phyloP scores from a whole-genome alignment of 1,139 yeast species.

The Lizanozyma gosingica region DNA sequence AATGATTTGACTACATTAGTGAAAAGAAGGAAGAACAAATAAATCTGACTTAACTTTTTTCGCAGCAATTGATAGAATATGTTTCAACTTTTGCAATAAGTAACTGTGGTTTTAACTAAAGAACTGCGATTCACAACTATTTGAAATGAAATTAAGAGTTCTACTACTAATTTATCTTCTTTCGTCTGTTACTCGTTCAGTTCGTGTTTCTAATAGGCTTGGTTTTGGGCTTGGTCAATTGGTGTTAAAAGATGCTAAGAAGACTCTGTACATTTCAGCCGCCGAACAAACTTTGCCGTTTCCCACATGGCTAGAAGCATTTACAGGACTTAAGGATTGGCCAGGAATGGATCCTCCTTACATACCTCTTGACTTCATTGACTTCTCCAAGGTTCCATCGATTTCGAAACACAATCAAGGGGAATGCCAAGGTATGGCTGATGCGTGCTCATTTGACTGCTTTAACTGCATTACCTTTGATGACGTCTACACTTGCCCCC shows the following conservation, averaged over 20 bases:
- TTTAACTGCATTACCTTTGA: conserved; percentile 68
- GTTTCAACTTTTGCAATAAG: too few species aligned
- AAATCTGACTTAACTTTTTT: too few species aligned
- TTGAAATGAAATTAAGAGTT: too few species aligned
- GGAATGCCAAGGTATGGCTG: conserved; percentile 41
- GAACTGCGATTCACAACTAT: too few species aligned
- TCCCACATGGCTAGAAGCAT: conserved; percentile 69
- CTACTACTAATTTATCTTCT: too few species aligned
- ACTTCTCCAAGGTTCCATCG: conserved; percentile 41
- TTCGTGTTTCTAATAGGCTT: too few species aligned
- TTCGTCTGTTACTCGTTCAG: too few species aligned
- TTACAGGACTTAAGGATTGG: conserved; percentile 73
- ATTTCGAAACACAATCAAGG: conserved; percentile 49
- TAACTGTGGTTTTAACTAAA: too few species aligned
- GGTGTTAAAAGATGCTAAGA: not conserved
- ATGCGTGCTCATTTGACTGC: conserved; percentile 80
- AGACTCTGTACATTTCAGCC: not conserved
- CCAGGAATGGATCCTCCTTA: conserved; percentile 84
- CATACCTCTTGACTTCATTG: conserved; percentile 66
- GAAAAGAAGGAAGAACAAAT: conserved; percentile 19
- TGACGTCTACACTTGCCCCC: conserved; percentile 69
- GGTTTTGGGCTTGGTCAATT: too few species aligned
- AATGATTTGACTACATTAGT: conserved; percentile 29
- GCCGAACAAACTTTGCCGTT: conserved; percentile 31
- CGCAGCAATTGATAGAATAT: too few species aligned